phyloP scores from a whole-genome alignment of 1,139 yeast genomes.

The Pneumocystis jirovecii region DNA sequence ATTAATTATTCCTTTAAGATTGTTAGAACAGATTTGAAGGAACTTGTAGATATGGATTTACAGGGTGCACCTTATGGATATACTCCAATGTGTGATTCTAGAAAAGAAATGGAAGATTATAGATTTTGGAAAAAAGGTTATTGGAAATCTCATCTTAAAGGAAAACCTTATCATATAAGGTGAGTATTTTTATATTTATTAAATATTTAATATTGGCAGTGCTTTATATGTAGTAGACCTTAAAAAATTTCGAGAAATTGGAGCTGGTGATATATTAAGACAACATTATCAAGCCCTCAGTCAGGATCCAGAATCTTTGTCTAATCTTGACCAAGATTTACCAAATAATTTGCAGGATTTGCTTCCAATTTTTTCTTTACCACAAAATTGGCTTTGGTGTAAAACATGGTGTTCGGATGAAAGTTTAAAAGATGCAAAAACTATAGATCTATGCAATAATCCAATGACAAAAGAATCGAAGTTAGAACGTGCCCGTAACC shows the following conservation, averaged over 20 bases:
- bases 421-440: slow-evolving; percentile 45
- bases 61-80: slow-evolving; percentile 73
- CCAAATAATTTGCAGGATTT: slow-evolving; percentile 54
- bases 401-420: slow-evolving; percentile 84
- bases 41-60: slow-evolving; percentile 48
- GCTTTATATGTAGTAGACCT: slow-evolving; percentile 76
- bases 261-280: slow-evolving; percentile 68
- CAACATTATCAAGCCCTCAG: slow-evolving; percentile 77
- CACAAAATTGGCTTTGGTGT: slow-evolving; percentile 84
- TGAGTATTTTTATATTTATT: background rate
- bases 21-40: slow-evolving; percentile 57
- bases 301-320: slow-evolving; percentile 60
- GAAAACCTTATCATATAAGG: slow-evolving; percentile 49
- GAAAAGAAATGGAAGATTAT: slow-evolving; percentile 68
- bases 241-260: slow-evolving; percentile 42
- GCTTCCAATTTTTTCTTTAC: slow-evolving; percentile 55
- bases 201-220: slow-evolving; percentile 25
- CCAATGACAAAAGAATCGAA: slow-evolving; percentile 70
- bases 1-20: slow-evolving; percentile 20
- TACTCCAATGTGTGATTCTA: slow-evolving; percentile 76
- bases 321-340: slow-evolving; percentile 80
- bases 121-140: slow-evolving; percentile 91
- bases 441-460: slow-evolving; percentile 71
- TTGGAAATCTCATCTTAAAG: slow-evolving; percentile 54
- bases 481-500: slow-evolving; percentile 55